Conservation (phyloP, 345 rosid genomes). For the Gossypium sturtianum region DNA sequence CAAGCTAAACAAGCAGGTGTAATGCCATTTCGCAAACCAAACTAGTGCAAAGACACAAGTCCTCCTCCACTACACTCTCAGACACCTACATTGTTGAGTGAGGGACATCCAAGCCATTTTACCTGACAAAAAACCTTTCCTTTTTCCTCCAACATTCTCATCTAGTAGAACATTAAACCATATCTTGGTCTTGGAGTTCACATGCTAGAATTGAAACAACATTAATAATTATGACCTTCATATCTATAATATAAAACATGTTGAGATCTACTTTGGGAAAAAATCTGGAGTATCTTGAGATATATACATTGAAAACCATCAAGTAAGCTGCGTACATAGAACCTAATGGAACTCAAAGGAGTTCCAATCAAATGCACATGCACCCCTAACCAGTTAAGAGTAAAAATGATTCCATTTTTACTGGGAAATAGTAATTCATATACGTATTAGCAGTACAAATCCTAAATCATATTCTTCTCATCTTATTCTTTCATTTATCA, state of each 20-base stretch:
- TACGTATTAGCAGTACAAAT: not conserved
- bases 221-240: not conserved
- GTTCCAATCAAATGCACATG: not conserved
- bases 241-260: not conserved
- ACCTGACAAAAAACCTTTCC: not conserved
- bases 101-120: not conserved
- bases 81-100: not conserved
- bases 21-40: not conserved
- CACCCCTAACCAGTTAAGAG: not conserved
- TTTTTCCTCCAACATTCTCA: no score
- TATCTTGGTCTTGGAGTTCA: not conserved
- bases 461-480: not conserved
- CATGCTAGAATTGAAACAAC: not conserved
- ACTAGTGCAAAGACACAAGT: not conserved
- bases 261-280: not conserved
- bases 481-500: not conserved
- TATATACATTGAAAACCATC: not conserved
- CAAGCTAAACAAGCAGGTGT: not conserved
- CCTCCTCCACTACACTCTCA: not conserved
- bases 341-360: not conserved
- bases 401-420: not conserved
- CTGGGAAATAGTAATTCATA: not conserved
- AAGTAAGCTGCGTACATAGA: not conserved
- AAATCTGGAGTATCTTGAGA: not conserved
- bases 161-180: no score